Evolutionary conservation across 2,329 filamentous ascomycete genomes (phyloP).

Genomic region (Alternaria metachromatica): DNA sequence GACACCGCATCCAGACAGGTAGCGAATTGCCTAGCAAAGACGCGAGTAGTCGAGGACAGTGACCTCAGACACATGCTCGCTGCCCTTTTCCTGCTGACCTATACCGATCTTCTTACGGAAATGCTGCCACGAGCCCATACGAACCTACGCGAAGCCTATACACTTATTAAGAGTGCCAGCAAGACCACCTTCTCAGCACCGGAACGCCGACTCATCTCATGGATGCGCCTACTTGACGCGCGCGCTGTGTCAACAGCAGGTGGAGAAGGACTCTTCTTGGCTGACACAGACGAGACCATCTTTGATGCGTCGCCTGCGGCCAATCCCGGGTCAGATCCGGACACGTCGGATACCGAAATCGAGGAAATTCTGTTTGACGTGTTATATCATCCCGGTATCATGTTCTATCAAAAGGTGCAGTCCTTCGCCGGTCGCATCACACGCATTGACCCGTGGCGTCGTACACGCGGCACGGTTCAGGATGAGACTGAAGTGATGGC

Average conservation of each 20-base stretch:
- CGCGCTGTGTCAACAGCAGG: constrained; percentile 62
- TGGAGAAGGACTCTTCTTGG: constrained; percentile 62
- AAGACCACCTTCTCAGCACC: constrained; percentile 32
- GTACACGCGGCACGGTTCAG: constrained; percentile 62
- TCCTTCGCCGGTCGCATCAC: constrained; percentile 65
- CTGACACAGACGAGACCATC: constrained; percentile 56
- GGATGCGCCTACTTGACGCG: constrained; percentile 63
- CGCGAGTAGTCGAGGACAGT: constrained; percentile 16
- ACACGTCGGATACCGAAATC: constrained; percentile 41
- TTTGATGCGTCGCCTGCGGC: constrained; percentile 56
- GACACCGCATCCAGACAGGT: constrained; percentile 39
- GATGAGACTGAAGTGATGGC: constrained; percentile 67
- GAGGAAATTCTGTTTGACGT: constrained; percentile 63
- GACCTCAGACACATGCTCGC: constrained; percentile 56
- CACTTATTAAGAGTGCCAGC: constrained; percentile 50
- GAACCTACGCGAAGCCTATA: constrained; percentile 59
- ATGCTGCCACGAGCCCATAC: constrained; percentile 34
- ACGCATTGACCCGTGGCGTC: constrained; percentile 64
- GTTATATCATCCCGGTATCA: constrained; percentile 62
- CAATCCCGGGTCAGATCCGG: constrained; percentile 36
- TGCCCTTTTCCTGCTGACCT: constrained; percentile 62
- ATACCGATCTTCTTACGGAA: constrained; percentile 53
- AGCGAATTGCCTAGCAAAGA: constrained; percentile 23
- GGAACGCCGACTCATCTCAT: constrained; percentile 60
- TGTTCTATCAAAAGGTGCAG: constrained; percentile 66